Evolutionary conservation across 805 yeast species (phyloP).

Genomic region (Suhomyces sp.): DNA sequence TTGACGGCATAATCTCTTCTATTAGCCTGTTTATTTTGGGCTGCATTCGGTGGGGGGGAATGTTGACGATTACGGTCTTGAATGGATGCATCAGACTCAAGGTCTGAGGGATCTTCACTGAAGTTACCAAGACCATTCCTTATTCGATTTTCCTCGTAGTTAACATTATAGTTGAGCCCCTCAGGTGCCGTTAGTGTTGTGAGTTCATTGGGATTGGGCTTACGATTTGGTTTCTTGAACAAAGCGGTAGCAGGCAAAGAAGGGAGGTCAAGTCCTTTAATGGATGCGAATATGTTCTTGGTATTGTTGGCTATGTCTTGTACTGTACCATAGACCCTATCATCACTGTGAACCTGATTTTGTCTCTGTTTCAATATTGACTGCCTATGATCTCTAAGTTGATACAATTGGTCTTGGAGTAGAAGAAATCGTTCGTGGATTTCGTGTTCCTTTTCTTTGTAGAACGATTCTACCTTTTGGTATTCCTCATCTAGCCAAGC

Average conservation of each 20-base stretch:
- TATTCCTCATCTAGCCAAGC: slow-evolving; percentile 68
- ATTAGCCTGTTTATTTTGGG: slow-evolving; percentile 23
- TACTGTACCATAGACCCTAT: slow-evolving; percentile 18
- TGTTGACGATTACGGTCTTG: background rate
- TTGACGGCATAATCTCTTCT: slow-evolving; percentile 50
- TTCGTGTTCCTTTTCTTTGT: slow-evolving; percentile 57
- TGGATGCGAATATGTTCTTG: slow-evolving; percentile 19
- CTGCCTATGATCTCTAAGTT: slow-evolving; percentile 53
- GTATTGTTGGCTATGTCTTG: slow-evolving; percentile 32
- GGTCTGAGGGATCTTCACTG: slow-evolving; percentile 7
- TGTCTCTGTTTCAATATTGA: slow-evolving; percentile 13
- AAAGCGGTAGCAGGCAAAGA: slow-evolving; percentile 40
- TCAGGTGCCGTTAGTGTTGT: slow-evolving; percentile 7
- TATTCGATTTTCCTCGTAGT: slow-evolving; percentile 37
- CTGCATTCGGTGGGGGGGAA: slow-evolving; percentile 15
- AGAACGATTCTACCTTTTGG: slow-evolving; percentile 60
- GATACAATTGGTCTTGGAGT: slow-evolving; percentile 67
- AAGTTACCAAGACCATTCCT: slow-evolving; percentile 29
- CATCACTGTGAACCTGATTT: slow-evolving; percentile 6
- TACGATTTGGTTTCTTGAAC: slow-evolving; percentile 17
- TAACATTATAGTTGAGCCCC: slow-evolving; percentile 24
- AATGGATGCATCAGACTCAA: slow-evolving; percentile 2
- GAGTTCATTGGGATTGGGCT: slow-evolving; percentile 11
- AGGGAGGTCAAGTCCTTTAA: slow-evolving; percentile 39
- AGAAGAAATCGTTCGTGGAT: slow-evolving; percentile 58